Evolutionary conservation across 1,284 basidiomycete genomes (phyloP).

Genomic region (Golubevia pallescens): DNA sequence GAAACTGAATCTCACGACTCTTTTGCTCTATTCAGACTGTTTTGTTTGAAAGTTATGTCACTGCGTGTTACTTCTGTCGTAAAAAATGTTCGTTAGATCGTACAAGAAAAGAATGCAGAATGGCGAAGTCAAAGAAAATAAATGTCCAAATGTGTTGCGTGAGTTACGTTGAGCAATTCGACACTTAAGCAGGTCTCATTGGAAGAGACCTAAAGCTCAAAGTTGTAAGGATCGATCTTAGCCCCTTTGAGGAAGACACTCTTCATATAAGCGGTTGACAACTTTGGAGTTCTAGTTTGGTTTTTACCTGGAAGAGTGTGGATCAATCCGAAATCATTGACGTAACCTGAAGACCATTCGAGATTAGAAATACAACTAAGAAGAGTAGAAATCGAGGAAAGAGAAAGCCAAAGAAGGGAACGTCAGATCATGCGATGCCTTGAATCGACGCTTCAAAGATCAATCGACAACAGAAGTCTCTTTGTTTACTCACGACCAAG

Average conservation of each 20-base stretch:
- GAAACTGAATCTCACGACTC: too few species aligned
- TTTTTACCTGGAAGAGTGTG: slow-evolving; percentile 11
- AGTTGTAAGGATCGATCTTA: not conserved
- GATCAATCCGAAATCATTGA: slow-evolving; percentile 15
- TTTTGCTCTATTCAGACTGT: too few species aligned
- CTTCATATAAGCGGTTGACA: slow-evolving; percentile 6
- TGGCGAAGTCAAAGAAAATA: too few species aligned
- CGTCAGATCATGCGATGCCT: not conserved
- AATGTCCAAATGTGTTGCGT: too few species aligned
- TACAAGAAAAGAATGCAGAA: too few species aligned
- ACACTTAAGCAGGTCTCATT: too few species aligned
- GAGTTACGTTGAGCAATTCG: too few species aligned
- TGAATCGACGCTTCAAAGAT: not conserved
- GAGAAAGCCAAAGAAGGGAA: not conserved
- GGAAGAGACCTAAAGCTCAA: not conserved
- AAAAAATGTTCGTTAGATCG: too few species aligned
- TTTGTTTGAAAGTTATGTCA: too few species aligned
- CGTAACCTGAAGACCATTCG: slow-evolving; percentile 6
- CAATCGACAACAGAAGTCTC: not conserved
- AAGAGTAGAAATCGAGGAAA: not conserved
- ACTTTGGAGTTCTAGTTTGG: slow-evolving; percentile 11
- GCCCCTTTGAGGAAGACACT: slow-evolving; percentile 2
- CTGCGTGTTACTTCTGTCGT: too few species aligned
- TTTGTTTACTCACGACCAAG: slow-evolving; percentile 16
- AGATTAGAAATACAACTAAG: not conserved